Conservation (phyloP, 2,329 filamentous ascomycete genomes). For the Ceratocystis lukuohia region DNA sequence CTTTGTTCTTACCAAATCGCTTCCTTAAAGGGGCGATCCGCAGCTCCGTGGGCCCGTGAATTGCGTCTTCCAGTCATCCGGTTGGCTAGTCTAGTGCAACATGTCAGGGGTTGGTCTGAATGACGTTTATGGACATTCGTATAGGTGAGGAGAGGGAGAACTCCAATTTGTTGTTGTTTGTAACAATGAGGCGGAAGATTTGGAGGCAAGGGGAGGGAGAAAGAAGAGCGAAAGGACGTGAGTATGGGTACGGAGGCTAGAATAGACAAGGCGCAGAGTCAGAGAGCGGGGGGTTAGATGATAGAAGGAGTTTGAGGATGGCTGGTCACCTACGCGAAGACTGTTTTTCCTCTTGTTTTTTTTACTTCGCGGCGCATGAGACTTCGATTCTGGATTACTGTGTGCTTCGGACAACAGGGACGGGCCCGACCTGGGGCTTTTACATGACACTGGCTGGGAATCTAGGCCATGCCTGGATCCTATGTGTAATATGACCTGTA, state of each 20-base stretch:
- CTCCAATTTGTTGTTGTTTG: not conserved
- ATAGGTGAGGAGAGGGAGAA: not conserved
- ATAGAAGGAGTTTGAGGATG: not conserved
- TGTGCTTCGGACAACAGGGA: too few species aligned
- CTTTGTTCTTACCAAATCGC: not conserved
- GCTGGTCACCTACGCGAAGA: not conserved
- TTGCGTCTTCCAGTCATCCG: conserved; percentile 8
- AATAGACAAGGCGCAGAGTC: not conserved
- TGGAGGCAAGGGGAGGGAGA: not conserved
- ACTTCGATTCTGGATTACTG: too few species aligned
- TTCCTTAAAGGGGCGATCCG: not conserved
- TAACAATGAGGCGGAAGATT: not conserved
- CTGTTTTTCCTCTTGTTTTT: too few species aligned
- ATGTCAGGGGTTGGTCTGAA: not conserved
- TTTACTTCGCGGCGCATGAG: too few species aligned
- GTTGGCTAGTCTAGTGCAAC: not conserved
- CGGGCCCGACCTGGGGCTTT: too few species aligned
- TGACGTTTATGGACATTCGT: not conserved
- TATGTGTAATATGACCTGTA: too few species aligned
- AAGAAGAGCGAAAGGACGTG: not conserved
- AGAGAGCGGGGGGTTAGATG: not conserved
- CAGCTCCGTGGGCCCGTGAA: conserved; percentile 9
- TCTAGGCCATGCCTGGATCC: too few species aligned
- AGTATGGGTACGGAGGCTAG: too few species aligned
- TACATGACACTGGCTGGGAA: too few species aligned